Evolutionary conservation across 768 basidiomycete genomes (phyloP), one percentile per base, ranked within the genome.

Genomic region (Pholiota molesta): DNA sequence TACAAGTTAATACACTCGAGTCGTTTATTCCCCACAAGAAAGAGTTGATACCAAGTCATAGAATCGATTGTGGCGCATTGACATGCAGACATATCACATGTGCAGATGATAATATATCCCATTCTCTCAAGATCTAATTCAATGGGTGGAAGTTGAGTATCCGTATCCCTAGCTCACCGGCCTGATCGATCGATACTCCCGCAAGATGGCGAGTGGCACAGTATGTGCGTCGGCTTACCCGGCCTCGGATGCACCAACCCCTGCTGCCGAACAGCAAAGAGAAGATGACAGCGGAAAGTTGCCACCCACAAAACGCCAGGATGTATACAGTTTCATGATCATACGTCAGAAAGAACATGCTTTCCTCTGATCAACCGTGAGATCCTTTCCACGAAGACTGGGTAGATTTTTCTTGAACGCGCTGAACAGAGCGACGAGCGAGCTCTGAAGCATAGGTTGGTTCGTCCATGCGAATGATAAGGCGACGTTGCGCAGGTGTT

Each of bases 401-500:
- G 59, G 59, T 6, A 60, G 42, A 47, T 60, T 60, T 17, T 31
- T 52, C 44, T 44, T 60, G 52, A 60, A 60, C 28, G 37, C 42
- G 2, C 37, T 7, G 17, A 54, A 60, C 7, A 54, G 39, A n/a
- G 52, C 52, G 28, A 42, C 3, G 21, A 60, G 40, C 10, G 59
- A 42, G 29, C 52, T 37, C 26, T 29, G 40, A 19, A 16, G 31
- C 33, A 60, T 52, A 10, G 59, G 52, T 19, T 45, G 51, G 16
- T 42, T 53, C 42, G 19, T 60, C 59, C 59, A 60, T 21, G 59
- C 53, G n/a, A 60, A 60, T 5, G 52, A 60, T 26, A 60, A 40
- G 13, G 42, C 44, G 52, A 60, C 59, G 5, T 21, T 11, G 31
- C 59, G 59, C 11, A 60, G 59, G 28, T 54, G 59, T 8, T 28